A percentile compares a stretch with the other conserved stretches of the same genome.
Evolutionary conservation across 805 yeast species (phyloP).

Genomic region (Suhomyces xylopsoci): DNA sequence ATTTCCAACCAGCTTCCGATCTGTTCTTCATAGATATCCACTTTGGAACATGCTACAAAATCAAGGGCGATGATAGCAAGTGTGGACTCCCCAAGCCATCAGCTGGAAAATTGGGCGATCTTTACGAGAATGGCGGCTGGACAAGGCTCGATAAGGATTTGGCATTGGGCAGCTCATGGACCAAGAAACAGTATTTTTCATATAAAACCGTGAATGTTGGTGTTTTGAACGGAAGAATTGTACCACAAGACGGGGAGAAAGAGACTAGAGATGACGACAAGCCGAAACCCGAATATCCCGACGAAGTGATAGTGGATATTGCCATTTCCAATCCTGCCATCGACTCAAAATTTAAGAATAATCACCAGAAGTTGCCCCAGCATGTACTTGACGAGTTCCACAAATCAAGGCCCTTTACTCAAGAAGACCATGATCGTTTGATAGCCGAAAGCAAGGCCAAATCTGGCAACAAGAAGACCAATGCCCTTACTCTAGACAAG

Average conservation of each 20-base stretch:
- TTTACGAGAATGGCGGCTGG: slow-evolving; percentile 34
- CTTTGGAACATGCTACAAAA: slow-evolving; percentile 31
- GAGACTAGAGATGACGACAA: neutral
- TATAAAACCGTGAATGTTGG: slow-evolving; percentile 24
- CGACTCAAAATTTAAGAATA: slow-evolving; percentile 37
- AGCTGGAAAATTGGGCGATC: slow-evolving; percentile 26
- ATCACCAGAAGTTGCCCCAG: slow-evolving; percentile 29
- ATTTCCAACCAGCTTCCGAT: slow-evolving; percentile 42
- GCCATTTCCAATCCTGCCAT: slow-evolving; percentile 34
- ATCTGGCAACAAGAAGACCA: slow-evolving; percentile 5
- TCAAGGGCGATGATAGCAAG: slow-evolving; percentile 15
- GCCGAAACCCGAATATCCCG: slow-evolving; percentile 4
- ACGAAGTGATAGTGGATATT: slow-evolving; percentile 36
- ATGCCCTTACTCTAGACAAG: slow-evolving; percentile 13
- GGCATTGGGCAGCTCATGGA: slow-evolving; percentile 43
- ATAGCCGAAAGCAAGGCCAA: slow-evolving; percentile 6
- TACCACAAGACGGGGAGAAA: neutral
- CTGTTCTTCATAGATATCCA: slow-evolving; percentile 40
- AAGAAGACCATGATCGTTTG: slow-evolving; percentile 20
- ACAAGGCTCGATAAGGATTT: slow-evolving; percentile 46
- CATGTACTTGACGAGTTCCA: slow-evolving; percentile 29
- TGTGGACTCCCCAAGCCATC: slow-evolving; percentile 26
- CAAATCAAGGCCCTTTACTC: slow-evolving; percentile 22
- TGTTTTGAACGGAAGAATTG: slow-evolving; percentile 13
- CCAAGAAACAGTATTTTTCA: slow-evolving; percentile 37